A percentile compares a stretch with the other conserved stretches of the same genome.
Conservation (phyloP, 2,329 filamentous ascomycete species). For the Penicillium sp. region DNA sequence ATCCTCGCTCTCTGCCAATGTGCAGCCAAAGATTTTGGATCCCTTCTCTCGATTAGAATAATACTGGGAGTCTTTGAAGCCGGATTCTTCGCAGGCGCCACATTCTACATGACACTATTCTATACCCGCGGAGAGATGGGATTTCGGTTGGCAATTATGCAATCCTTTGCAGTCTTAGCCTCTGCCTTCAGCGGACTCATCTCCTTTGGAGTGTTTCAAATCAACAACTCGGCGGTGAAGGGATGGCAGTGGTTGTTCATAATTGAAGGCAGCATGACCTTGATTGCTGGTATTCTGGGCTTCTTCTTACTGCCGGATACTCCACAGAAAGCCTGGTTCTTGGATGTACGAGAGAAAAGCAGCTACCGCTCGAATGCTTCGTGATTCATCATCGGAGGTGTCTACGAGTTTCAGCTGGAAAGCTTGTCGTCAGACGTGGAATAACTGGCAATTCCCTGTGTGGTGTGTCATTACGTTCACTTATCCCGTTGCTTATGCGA, state of each 20-base stretch:
- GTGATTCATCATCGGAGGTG: conserved; percentile 47
- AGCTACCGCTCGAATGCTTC: conserved; percentile 46
- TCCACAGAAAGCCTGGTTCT: conserved; percentile 40
- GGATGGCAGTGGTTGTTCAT: conserved; percentile 51
- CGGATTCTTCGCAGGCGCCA: conserved; percentile 56
- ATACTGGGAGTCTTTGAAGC: conserved; percentile 48
- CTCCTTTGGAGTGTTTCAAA: conserved; percentile 49
- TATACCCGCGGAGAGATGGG: conserved; percentile 43
- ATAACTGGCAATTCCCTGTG: conserved; percentile 43
- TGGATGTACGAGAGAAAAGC: conserved; percentile 37
- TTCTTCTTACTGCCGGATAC: conserved; percentile 38
- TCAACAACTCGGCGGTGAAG: conserved; percentile 47
- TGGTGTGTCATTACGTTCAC: conserved; percentile 51
- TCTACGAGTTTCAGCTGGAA: conserved; percentile 41
- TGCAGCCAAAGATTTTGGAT: conserved; percentile 50
- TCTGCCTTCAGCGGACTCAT: conserved; percentile 45
- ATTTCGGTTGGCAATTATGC: conserved; percentile 49
- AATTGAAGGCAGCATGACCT: conserved; percentile 42
- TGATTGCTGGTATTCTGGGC: conserved; percentile 27
- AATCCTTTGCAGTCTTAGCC: conserved; percentile 44
- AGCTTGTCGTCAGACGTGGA: conserved; percentile 47
- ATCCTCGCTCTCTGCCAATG: conserved; percentile 48
- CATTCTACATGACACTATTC: conserved; percentile 57
- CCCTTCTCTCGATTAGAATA: conserved; percentile 52
- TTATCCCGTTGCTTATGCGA: conserved; percentile 51